These are phyloP conservation scores for Rubia yunnanensis DNA, from an alignment of 257 asterid genomes.

Conservation along the genomic window DNA sequence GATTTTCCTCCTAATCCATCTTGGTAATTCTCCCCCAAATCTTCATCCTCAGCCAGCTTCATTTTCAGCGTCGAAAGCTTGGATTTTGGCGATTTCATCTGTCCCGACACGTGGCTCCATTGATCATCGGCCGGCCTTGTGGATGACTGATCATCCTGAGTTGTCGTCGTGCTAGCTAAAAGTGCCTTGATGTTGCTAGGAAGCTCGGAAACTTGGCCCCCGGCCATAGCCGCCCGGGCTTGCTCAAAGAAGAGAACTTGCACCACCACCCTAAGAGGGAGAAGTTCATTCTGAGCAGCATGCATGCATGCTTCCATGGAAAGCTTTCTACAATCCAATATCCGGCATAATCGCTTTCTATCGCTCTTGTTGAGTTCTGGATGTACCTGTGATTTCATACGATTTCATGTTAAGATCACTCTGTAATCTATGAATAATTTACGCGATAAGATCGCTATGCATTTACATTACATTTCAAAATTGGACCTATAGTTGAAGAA, in stretches of 20 bases:
- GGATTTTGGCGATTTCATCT: constrained; percentile 50
- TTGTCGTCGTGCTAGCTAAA: too few species aligned
- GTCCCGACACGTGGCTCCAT: constrained; percentile 52
- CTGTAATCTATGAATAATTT: too few species aligned
- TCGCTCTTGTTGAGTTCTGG: constrained; percentile 68
- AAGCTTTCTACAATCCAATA: constrained; percentile 63
- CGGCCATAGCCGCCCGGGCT: constrained; percentile 62
- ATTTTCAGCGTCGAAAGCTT: constrained; percentile 58
- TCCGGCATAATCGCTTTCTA: constrained; percentile 59
- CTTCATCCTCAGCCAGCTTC: constrained; percentile 70
- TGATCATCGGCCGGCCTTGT: constrained; percentile 41
- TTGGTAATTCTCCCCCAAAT: constrained; percentile 29
- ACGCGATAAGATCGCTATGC: too few species aligned
- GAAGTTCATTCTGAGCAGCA: constrained; percentile 89
- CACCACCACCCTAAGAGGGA: constrained; percentile 72
- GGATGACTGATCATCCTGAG: constrained; percentile 31
- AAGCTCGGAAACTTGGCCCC: constrained; percentile 51
- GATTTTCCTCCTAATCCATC: constrained; percentile 18
- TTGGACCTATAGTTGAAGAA: neutral
- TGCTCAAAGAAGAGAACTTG: constrained; percentile 94
- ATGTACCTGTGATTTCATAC: constrained; percentile 46
- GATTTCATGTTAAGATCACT: too few species aligned
- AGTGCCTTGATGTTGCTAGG: constrained; percentile 70
- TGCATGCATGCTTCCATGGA: constrained; percentile 78
- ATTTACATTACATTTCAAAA: neutral